Conservation (phyloP, 495 filamentous ascomycete species). For the Cercophora sp. region DNA sequence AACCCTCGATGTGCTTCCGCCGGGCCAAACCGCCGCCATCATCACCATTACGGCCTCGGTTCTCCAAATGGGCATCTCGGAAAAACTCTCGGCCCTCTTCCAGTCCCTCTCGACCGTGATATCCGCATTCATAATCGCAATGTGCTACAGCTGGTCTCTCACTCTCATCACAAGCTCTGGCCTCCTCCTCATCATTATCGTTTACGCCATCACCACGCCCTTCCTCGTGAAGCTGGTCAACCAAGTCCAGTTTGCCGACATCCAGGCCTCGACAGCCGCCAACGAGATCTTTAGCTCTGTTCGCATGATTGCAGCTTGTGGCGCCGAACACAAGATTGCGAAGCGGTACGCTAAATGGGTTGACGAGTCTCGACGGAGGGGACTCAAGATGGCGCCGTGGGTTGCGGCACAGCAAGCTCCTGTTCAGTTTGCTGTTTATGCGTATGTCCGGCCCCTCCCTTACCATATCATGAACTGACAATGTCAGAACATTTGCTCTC, state of each 20-base stretch:
- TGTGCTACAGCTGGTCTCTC: constrained; percentile 54
- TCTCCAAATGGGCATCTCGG: constrained; percentile 64
- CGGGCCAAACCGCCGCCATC: constrained; percentile 51
- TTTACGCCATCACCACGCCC: constrained; percentile 54
- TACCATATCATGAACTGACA: constrained; percentile 1
- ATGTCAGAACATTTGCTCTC: constrained; percentile 40
- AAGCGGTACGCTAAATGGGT: constrained; percentile 53
- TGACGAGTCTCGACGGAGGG: constrained; percentile 52
- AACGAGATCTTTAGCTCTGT: constrained; percentile 55
- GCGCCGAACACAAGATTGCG: constrained; percentile 54
- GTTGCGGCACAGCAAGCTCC: constrained; percentile 41
- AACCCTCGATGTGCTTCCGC: constrained; percentile 51
- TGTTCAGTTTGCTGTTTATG: constrained; percentile 44
- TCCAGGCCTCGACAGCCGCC: constrained; percentile 56
- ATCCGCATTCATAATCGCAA: constrained; percentile 51
- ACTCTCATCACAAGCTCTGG: constrained; percentile 54
- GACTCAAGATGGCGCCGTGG: constrained; percentile 48
- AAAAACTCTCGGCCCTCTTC: constrained; percentile 52
- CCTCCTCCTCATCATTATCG: constrained; percentile 51
- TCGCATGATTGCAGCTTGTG: constrained; percentile 60
- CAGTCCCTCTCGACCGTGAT: constrained; percentile 51
- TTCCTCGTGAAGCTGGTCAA: constrained; percentile 54
- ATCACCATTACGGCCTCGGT: constrained; percentile 62
- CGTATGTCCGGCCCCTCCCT: constrained; percentile 23
- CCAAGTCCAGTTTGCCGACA: constrained; percentile 53